Evolutionary conservation across 331 rosid genomes (phyloP), one percentile per base, ranked within the genome.

Genomic region (Quercus tomentella): DNA sequence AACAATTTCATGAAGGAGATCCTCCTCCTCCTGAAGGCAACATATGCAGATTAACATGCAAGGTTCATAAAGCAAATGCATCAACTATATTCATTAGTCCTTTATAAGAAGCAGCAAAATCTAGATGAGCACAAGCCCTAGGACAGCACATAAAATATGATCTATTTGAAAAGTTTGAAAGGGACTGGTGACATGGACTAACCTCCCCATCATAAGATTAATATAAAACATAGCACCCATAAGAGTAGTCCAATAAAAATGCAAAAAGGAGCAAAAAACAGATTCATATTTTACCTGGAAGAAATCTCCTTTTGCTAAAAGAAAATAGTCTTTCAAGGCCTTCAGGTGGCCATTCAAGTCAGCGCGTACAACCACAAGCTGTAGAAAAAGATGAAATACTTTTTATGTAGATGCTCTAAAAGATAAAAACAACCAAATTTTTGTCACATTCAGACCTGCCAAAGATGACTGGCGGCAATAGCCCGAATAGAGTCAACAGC

Each of bases 291-390:
- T 86, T 88, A 96, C 98, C 98, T 90, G 98, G 89, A 93, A 96
- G 84, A 96, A 93, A 81, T 91, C 99, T 78, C 99, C 99, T 93
- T 96, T 96, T 70, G 97, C 99, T 79, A 93, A 81, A 82, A 96
- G 93, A 85, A 93, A 96, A 83, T 96, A 96, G 85, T 93, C 99
- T 85, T 96, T 96, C 77, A 96, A 75, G 76, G 98, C 97, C 87
- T 86, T 93, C 84, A 96, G 84, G 87, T 96, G 98, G 72, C 97
- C 99, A 87, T 84, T 93, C 87, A 96, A 89, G 88, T 96, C 94
- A 82, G 98, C 97, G 5, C 97, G 97, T 30, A 91, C 98, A 71
- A 96, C 98, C 63, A 96, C 97, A 89, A 96, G 98, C 99, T 96
- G 97, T 80, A 85, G 18, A 83, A 70, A 84, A 74, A 70, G 61